Evolutionary conservation across 1,284 basidiomycete genomes (phyloP).

Genomic region (Amylostereum areolatum): DNA sequence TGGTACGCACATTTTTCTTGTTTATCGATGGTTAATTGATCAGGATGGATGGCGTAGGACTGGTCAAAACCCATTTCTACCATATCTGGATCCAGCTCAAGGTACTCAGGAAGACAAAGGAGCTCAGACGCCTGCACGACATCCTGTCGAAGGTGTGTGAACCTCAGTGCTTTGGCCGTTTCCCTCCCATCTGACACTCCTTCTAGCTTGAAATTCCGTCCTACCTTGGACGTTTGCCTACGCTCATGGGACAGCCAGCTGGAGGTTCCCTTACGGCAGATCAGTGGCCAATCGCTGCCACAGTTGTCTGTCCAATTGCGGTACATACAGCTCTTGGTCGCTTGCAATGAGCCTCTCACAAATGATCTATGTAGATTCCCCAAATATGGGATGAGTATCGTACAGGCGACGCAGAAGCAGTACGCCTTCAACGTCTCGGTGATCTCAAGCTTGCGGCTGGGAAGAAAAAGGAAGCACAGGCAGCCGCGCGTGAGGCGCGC

Average conservation of each 20-base stretch:
- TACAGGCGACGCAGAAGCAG: slow-evolving; percentile 1
- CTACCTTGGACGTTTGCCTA: slow-evolving; percentile 21
- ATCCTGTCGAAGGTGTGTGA: slow-evolving; percentile 17
- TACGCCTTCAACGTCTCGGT: not conserved
- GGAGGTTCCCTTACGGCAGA: slow-evolving; percentile 30
- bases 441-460: not conserved
- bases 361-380: slow-evolving; percentile 14
- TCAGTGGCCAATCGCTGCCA: slow-evolving; percentile 24
- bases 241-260: slow-evolving; percentile 24
- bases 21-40: not conserved
- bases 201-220: slow-evolving; percentile 12
- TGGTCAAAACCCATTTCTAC: slow-evolving; percentile 28
- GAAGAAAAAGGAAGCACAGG: not conserved
- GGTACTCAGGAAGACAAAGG: slow-evolving; percentile 13
- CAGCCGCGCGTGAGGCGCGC: not conserved
- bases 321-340: slow-evolving; percentile 14
- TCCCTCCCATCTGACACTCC: not conserved
- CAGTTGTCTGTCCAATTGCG: slow-evolving; percentile 20
- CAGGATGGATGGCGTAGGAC: slow-evolving; percentile 12
- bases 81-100: slow-evolving; percentile 23
- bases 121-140: slow-evolving; percentile 18
- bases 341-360: not conserved
- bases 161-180: not conserved
- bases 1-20: slow-evolving; percentile 9
- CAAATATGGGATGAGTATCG: slow-evolving; percentile 15